Evolutionary conservation across 139 green algal genomes (phyloP).

Genomic region (Eudorina sp.): DNA sequence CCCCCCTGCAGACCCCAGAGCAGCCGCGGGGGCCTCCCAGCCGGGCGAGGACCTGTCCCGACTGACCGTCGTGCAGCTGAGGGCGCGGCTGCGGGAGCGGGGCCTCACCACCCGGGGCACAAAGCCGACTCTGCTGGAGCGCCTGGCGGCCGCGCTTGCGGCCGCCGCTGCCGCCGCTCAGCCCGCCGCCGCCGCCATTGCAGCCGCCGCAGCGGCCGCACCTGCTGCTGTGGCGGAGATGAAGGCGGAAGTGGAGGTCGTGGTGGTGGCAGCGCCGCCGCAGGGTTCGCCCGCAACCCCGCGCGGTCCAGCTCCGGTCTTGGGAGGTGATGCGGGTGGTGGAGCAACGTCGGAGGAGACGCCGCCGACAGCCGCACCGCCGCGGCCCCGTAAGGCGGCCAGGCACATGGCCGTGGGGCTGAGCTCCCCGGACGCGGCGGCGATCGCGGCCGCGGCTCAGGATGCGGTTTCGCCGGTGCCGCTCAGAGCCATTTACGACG

Average conservation of each 20-base stretch:
- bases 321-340: too few relatives aligned
- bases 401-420: neutral
- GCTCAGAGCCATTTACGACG: neutral
- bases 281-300: too few relatives aligned
- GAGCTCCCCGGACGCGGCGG: neutral
- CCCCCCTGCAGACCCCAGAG: neutral
- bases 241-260: too few relatives aligned
- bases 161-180: neutral
- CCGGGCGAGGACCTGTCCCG: neutral
- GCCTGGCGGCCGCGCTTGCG: neutral
- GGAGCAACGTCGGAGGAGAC: neutral
- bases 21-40: neutral
- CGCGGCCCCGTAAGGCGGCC: neutral
- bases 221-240: neutral
- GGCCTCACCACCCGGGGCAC: neutral
- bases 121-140: constrained; percentile 5
- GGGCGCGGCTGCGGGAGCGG: neutral
- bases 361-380: neutral
- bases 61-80: constrained; percentile 5
- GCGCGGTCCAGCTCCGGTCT: too few relatives aligned
- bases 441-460: neutral
- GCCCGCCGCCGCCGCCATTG: neutral
- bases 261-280: too few relatives aligned
- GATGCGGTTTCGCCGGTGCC: neutral
- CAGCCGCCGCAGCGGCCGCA: neutral